Evolutionary conservation across 495 filamentous ascomycete genomes (phyloP), one percentile per base, ranked within the genome.

Genomic region (Tuber borchii): DNA sequence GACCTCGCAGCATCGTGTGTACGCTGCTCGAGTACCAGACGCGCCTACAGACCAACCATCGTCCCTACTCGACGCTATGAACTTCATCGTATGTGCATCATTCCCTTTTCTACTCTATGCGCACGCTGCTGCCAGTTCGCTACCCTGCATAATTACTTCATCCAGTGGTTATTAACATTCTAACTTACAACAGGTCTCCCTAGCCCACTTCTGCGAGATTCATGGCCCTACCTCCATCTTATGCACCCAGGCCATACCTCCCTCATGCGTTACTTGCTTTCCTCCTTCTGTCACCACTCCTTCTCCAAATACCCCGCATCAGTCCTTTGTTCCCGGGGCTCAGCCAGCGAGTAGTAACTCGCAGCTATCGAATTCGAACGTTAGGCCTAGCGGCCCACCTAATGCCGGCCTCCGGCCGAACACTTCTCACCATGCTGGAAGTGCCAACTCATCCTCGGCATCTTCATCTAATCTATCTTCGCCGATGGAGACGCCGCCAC

Each of bases 181-280:
- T 75, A 40, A 65, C 43, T 74, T 61, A 39, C 61, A 48, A 79
- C 72, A 97, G 94, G 89, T 97, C 82, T 96, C 93, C 83, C 89
- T 97, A 80, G 94, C 94, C 82, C 94, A 97, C 86, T 97, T 97
- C 85, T 97, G 94, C 87, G 94, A 97, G 85, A 87, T 93, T 81
- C 94, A 97, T 87, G 94, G 94, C 76, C 94, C 94, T 19, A 97
- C 94, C 71, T 95, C 94, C 72, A 90, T 97, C 84, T 92, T 97
- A 85, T 97, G 96, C 84, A 97, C 94, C 73, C 93, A 97, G 85
- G 91, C 92, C 71, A 86, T 92, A 39, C 91, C 93, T 1, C 90
- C 93, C 69, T 87, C 91, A 72, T 97, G 94, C 82, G 84, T 86
- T 73, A 89, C 90, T 83, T 97, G 94, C 83, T 90, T 85, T 81